Percentiles rank a stretch among this genome's conserved stretches.
These are phyloP conservation scores for Sporothrix dimorphospora DNA, from an alignment of 2,329 filamentous ascomycete genomes.

Conservation along the genomic window DNA sequence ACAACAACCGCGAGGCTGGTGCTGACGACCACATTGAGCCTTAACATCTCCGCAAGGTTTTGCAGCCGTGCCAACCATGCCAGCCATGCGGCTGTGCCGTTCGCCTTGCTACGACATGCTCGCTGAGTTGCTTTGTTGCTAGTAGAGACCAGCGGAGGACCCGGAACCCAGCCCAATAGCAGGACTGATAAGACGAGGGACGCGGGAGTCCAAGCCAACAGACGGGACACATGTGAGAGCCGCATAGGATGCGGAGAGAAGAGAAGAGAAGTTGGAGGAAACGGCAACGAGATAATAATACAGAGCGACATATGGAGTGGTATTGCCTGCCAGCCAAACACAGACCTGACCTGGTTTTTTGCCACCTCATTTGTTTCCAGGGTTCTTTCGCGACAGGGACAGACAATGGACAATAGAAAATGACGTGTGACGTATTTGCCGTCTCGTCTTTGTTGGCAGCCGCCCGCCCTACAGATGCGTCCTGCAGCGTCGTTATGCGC, in stretches of 20 bases:
- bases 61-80: slow-evolving; percentile 18
- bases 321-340: slow-evolving; percentile 2
- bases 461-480: not conserved
- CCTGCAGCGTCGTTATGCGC: not conserved
- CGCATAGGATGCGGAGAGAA: not conserved
- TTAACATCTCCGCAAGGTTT: not conserved
- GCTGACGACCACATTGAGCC: not conserved
- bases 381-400: not conserved
- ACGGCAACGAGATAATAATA: not conserved
- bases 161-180: not conserved
- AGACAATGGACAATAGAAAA: not conserved
- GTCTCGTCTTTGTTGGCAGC: not conserved
- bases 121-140: not conserved
- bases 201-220: not conserved
- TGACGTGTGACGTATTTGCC: slow-evolving; percentile 19
- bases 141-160: not conserved
- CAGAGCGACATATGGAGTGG: slow-evolving; percentile 2
- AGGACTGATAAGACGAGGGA: not conserved
- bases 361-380: not conserved
- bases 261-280: not conserved
- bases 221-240: not conserved
- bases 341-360: slow-evolving; percentile 10
- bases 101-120: not conserved
- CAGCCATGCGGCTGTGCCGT: slow-evolving; percentile 1
- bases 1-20: slow-evolving; percentile 1